Conservation (phyloP, 1,284 basidiomycete genomes). For the Ganoderma lucidum region DNA sequence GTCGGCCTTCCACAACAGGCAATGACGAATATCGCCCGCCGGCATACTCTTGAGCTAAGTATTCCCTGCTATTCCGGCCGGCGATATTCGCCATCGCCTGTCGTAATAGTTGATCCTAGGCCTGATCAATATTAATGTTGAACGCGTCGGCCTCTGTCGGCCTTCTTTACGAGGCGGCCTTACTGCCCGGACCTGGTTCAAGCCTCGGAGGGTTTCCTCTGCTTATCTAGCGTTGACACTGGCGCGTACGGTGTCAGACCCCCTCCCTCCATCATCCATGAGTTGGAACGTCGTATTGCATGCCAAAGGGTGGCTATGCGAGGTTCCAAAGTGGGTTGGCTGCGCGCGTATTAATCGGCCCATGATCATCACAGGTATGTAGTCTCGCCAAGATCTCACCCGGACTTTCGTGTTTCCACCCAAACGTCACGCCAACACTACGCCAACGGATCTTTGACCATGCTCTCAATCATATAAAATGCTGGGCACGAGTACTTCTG, state of each 20-base stretch:
- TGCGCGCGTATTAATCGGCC: neutral
- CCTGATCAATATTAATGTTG: neutral
- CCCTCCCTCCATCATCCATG: neutral
- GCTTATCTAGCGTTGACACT: neutral
- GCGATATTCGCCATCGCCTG: no score
- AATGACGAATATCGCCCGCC: no score
- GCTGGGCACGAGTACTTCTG: neutral
- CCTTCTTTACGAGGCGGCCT: neutral
- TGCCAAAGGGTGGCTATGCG: no score
- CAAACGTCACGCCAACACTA: neutral
- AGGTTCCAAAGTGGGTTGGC: neutral
- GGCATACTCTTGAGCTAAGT: no score
- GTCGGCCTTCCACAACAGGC: no score
- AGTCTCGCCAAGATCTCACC: neutral
- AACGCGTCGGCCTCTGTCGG: neutral
- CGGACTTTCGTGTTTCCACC: neutral
- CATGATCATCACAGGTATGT: neutral
- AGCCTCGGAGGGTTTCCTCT: neutral
- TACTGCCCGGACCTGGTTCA: neutral
- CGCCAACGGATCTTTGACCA: neutral
- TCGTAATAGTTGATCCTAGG: no score
- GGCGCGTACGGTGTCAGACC: neutral
- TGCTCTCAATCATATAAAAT: neutral
- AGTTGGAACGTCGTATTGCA: neutral
- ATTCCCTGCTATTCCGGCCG: no score